Evolutionary conservation across 441 rosid species (phyloP), one percentile per base, ranked within the genome.

Genomic region (Arabidopsis hybrid): DNA sequence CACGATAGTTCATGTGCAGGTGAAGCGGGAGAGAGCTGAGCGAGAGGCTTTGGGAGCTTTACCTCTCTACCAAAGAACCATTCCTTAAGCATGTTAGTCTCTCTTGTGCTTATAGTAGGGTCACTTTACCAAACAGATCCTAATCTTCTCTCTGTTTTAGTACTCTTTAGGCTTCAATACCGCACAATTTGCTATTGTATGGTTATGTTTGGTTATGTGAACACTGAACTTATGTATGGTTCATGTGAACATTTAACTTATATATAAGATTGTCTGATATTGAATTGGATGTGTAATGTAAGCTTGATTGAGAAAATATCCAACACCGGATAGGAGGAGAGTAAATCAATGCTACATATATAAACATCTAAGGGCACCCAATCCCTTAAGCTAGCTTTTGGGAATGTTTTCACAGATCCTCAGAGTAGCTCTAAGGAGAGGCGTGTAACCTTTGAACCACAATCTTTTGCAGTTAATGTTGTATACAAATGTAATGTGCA

Each of bases 11-110:
- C 12, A 43, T 13, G 47, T 62, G 80, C 78, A 88, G 93, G 97
- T 92, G 73, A 85, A 88, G 85, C 83, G 72, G 76, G 97, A 91
- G 85, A 83, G 72, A 16, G 92, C 85, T 42, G 98, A 91, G 70
- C 89, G 93, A 18, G 93, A 88, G 72, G 91, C 93, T 64, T 75
- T 92, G 83, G 97, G 91, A 75, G 98, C 97, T 52, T 64, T 89
- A 83, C 92, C 93, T 60, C 83, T 91, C 65, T 89, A 85, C 68
- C 96, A 91, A 74, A 91, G 93, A 72, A 83, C 91, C 62, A 77
- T 91, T 77, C 98, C 98, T 32, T 90, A 49, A 88, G 71, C 52
- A 60, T 42, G 59, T 76, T 72, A 55, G n/a, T 9, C 31, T 64
- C 65, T 60, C 35, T 2, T 75, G 45, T 62, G n/a, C 58, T 45